Evolutionary conservation across 169 alveolate species (phyloP).

Genomic region (Eimeria tenella): DNA sequence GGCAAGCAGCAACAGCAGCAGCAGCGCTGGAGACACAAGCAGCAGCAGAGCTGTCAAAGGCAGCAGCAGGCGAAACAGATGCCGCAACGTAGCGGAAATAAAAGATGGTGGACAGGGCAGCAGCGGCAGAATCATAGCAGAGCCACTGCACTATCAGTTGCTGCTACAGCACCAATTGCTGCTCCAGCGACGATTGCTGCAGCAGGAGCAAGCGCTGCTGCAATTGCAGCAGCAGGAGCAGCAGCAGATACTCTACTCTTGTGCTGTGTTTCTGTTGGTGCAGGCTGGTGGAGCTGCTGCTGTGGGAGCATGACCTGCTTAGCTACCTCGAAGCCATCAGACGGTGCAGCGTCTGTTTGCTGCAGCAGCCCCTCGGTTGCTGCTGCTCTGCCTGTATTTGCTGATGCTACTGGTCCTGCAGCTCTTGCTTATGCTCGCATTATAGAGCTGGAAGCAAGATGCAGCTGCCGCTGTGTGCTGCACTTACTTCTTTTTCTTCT

Average conservation of each 20-base stretch:
- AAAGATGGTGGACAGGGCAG: background rate
- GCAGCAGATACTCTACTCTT: background rate
- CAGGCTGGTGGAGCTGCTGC: conserved; percentile 37
- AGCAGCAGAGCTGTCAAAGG: background rate
- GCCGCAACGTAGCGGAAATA: background rate
- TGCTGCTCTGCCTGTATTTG: background rate
- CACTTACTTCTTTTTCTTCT: background rate
- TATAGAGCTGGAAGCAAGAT: too few species aligned
- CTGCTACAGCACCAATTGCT: too few species aligned
- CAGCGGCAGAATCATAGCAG: background rate
- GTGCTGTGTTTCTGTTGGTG: background rate
- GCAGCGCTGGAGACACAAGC: background rate
- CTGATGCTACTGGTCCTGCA: background rate
- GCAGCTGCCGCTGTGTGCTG: background rate
- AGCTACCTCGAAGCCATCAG: conserved; percentile 3
- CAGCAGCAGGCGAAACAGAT: background rate
- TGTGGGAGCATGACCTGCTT: conserved; percentile 27
- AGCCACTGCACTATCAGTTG: too few species aligned
- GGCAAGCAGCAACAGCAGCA: conserved; percentile 35
- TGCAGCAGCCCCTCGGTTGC: background rate
- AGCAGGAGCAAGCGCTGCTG: background rate
- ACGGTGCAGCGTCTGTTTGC: background rate
- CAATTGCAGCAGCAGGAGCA: background rate
- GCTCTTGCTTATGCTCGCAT: too few species aligned
- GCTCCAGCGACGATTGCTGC: background rate